Conservation (phyloP, 192 early-diverging fungal genomes). For the Irineochytrium annulatum region DNA sequence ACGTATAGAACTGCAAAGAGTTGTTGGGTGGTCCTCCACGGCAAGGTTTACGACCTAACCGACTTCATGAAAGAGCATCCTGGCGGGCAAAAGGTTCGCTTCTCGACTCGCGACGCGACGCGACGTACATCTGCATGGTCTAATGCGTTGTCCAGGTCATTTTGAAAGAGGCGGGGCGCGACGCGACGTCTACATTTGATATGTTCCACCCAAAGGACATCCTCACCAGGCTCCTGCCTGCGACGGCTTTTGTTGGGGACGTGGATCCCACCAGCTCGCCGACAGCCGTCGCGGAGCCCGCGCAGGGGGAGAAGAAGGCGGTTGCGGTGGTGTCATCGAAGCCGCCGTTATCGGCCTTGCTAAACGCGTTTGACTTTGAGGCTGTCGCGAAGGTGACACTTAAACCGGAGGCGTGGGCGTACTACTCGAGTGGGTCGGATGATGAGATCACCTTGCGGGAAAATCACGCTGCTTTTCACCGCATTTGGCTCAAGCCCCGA, state of each 20-base stretch:
- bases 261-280: slow-evolving; percentile 40
- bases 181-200: slow-evolving; percentile 64
- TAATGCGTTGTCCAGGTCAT: slow-evolving; percentile 37
- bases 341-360: slow-evolving; percentile 53
- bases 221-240: slow-evolving; percentile 45
- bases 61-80: slow-evolving; percentile 47
- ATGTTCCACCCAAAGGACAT: slow-evolving; percentile 66
- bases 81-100: slow-evolving; percentile 37
- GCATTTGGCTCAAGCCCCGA: slow-evolving; percentile 60
- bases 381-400: slow-evolving; percentile 53
- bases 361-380: slow-evolving; percentile 74
- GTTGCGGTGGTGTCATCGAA: slow-evolving; percentile 30
- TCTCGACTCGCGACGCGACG: not conserved
- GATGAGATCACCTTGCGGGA: slow-evolving; percentile 80
- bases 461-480: slow-evolving; percentile 73
- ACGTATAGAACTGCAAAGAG: not conserved
- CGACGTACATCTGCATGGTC: not conserved
- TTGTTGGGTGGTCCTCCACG: slow-evolving; percentile 32
- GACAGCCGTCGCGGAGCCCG: slow-evolving; percentile 10
- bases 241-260: slow-evolving; percentile 49
- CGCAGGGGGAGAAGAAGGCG: slow-evolving; percentile 17
- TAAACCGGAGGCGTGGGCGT: slow-evolving; percentile 70
- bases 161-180: slow-evolving; percentile 63
- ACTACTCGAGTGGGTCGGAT: slow-evolving; percentile 76
- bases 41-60: slow-evolving; percentile 48